These are phyloP conservation scores for Mucor indicus DNA, from an alignment of 371 early-diverging fungal species.

Conservation along the genomic window DNA sequence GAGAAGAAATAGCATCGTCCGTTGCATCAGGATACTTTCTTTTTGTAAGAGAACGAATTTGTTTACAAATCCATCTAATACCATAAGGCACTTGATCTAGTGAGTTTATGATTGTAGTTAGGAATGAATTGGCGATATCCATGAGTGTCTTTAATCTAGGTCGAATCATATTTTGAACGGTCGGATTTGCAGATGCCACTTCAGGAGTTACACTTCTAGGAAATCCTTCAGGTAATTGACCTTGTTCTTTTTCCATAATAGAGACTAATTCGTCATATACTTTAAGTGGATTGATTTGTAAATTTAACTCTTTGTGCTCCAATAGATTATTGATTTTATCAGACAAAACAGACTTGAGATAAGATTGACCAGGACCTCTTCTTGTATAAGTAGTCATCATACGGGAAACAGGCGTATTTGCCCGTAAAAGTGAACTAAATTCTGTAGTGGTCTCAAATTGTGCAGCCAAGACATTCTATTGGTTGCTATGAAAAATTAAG, in stretches of 20 bases:
- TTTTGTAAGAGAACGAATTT: constrained; percentile 86
- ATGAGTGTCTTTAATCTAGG: constrained; percentile 74
- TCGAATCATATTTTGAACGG: constrained; percentile 72
- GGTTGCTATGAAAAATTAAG: not conserved
- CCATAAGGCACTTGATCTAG: constrained; percentile 87
- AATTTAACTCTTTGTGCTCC: constrained; percentile 66
- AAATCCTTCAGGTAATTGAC: constrained; percentile 48
- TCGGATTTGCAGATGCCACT: constrained; percentile 62
- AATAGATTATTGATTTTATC: constrained; percentile 77
- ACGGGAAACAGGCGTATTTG: constrained; percentile 94
- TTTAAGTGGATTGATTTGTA: constrained; percentile 90
- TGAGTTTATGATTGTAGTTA: constrained; percentile 77
- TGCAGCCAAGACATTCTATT: constrained; percentile 80
- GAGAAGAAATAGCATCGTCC: constrained; percentile 80
- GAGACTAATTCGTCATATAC: constrained; percentile 81
- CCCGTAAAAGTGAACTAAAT: constrained; percentile 85
- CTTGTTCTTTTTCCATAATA: constrained; percentile 66
- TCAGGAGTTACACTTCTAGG: constrained; percentile 67
- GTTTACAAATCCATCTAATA: constrained; percentile 96
- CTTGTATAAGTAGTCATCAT: constrained; percentile 97
- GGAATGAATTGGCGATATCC: constrained; percentile 77
- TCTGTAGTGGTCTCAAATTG: constrained; percentile 91
- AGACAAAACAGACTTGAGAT: constrained; percentile 84
- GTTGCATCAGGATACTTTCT: constrained; percentile 83
- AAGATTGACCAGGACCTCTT: constrained; percentile 93